phyloP scores from a whole-genome alignment of 768 basidiomycete genomes.

The Pulveroboletus sp. region DNA sequence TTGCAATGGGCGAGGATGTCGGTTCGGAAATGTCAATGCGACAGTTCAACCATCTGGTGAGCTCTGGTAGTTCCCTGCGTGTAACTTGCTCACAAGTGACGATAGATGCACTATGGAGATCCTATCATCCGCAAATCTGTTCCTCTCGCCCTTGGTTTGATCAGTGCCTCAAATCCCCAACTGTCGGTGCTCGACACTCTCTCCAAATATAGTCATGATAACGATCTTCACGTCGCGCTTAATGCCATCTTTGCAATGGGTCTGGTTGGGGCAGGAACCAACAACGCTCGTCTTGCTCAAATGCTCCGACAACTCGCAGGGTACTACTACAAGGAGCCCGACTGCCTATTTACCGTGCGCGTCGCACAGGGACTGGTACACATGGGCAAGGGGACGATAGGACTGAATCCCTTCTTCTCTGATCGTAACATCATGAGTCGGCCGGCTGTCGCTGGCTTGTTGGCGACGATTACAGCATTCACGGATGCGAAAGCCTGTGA shows the following conservation, averaged over 20 bases:
- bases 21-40: slow-evolving; percentile 97
- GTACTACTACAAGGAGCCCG: slow-evolving; percentile 98
- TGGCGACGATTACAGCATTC: slow-evolving; percentile 87
- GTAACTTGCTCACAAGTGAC: slow-evolving; percentile 12
- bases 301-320: slow-evolving; percentile 96
- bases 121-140: slow-evolving; percentile 87
- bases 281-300: slow-evolving; percentile 95
- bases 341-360: slow-evolving; percentile 94
- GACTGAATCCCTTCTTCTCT: slow-evolving; percentile 93
- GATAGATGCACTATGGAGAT: slow-evolving; percentile 98
- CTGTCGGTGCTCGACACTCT: slow-evolving; percentile 92
- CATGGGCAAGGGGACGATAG: slow-evolving; percentile 99
- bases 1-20: slow-evolving; percentile 98
- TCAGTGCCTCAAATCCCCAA: slow-evolving; percentile 95
- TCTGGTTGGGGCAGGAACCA: slow-evolving; percentile 95
- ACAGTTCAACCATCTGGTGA: slow-evolving; percentile 93
- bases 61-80: slow-evolving; percentile 20
- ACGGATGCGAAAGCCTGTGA: slow-evolving; percentile 91
- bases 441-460: slow-evolving; percentile 82
- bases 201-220: slow-evolving; percentile 98
- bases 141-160: slow-evolving; percentile 90
- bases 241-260: slow-evolving; percentile 99
- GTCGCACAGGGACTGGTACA: slow-evolving; percentile 96
- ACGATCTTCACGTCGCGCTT: slow-evolving; percentile 91
- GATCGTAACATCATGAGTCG: slow-evolving; percentile 88